Conservation (phyloP, 768 basidiomycete genomes). For the Leccinum fibrillosum region DNA sequence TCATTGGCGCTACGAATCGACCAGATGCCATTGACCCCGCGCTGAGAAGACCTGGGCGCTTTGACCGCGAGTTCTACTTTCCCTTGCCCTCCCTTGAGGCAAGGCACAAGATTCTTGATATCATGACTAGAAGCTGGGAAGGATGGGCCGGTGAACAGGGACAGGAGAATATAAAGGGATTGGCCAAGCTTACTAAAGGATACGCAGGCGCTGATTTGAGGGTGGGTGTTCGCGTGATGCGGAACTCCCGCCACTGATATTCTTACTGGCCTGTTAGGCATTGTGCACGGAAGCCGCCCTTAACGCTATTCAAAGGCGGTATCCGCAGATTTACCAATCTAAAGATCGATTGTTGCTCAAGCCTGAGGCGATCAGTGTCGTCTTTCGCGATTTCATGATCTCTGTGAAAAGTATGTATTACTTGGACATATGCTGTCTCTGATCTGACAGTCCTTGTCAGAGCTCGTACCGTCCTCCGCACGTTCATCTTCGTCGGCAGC, state of each 20-base stretch:
- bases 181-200: conserved; percentile 91
- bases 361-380: conserved; percentile 80
- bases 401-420: conserved; percentile 82
- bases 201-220: conserved; percentile 97
- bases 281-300: conserved; percentile 95
- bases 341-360: conserved; percentile 80
- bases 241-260: conserved; percentile 1
- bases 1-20: conserved; percentile 96
- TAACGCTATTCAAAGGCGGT: conserved; percentile 93
- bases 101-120: conserved; percentile 81
- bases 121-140: conserved; percentile 89
- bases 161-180: conserved; percentile 51
- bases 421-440: background rate
- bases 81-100: conserved; percentile 83
- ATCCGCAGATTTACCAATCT: conserved; percentile 96
- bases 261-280: conserved; percentile 47
- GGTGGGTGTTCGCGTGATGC: conserved; percentile 43
- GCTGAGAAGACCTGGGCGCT: conserved; percentile 87
- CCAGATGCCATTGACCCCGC: conserved; percentile 99
- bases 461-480: conserved; percentile 92
- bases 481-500: conserved; percentile 87
- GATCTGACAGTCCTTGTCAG: conserved; percentile 40
- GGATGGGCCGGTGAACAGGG: conserved; percentile 65
- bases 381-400: conserved; percentile 93
- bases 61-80: conserved; percentile 98